These are phyloP conservation scores for Chaetomium sp. DNA, from an alignment of 2,329 filamentous ascomycete genomes.

Conservation along the genomic window DNA sequence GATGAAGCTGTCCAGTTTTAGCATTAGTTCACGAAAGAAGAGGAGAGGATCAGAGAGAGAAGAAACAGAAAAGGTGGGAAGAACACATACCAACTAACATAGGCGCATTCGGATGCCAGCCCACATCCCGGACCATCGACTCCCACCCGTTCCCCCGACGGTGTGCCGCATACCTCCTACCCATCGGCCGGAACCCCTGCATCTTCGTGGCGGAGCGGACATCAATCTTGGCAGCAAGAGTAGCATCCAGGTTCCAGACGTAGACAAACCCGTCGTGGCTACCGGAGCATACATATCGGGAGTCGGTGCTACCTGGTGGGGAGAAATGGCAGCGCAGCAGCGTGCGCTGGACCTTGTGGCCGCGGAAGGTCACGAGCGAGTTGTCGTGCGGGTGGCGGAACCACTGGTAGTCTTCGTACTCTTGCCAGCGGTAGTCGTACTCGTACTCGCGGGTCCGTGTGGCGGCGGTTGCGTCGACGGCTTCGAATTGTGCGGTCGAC, in stretches of 20 bases:
- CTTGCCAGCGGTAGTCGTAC: slow-evolving; percentile 69
- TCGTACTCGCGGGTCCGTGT: slow-evolving; percentile 56
- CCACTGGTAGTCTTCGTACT: slow-evolving; percentile 60
- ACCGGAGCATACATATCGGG: slow-evolving; percentile 87
- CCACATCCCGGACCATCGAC: slow-evolving; percentile 79
- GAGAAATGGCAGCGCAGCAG: slow-evolving; percentile 95
- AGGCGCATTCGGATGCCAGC: slow-evolving; percentile 82
- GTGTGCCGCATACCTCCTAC: slow-evolving; percentile 35
- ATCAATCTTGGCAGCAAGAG: slow-evolving; percentile 69
- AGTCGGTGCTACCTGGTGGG: slow-evolving; percentile 77
- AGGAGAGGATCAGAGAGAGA: slow-evolving; percentile 13
- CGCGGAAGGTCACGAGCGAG: slow-evolving; percentile 86
- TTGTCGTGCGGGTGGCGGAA: slow-evolving; percentile 77
- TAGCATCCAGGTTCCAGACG: slow-evolving; percentile 91
- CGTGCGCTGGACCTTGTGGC: slow-evolving; percentile 82
- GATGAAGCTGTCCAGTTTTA: slow-evolving; percentile 55
- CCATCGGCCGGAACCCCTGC: not conserved
- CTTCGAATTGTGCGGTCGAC: slow-evolving; percentile 57
- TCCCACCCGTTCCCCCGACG: slow-evolving; percentile 58
- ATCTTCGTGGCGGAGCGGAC: slow-evolving; percentile 63
- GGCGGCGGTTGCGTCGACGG: slow-evolving; percentile 49
- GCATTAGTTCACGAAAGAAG: not conserved
- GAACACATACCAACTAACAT: slow-evolving; percentile 57
- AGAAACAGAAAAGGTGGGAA: not conserved
- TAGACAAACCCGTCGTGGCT: slow-evolving; percentile 85